Conservation (phyloP, 192 early-diverging fungal genomes). For the Backusella mclennaniae region DNA sequence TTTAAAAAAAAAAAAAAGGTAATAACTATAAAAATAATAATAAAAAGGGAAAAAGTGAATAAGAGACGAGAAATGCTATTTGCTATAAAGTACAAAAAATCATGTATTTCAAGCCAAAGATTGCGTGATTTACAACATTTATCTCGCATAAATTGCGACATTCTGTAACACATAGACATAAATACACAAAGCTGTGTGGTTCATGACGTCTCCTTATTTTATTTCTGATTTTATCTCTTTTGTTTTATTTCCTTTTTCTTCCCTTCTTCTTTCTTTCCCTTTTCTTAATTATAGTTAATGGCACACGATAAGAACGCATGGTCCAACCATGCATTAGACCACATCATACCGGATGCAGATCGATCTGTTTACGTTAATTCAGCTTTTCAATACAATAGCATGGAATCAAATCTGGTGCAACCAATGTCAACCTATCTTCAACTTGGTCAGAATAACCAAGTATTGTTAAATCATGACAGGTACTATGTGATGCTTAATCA, state of each 20-base stretch:
- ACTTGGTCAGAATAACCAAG: neutral
- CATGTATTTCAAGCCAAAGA: neutral
- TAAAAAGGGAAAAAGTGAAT: neutral
- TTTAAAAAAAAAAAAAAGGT: neutral
- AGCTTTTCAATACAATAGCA: neutral
- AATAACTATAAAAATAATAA: too few relatives aligned
- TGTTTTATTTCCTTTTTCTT: neutral
- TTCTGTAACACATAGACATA: conserved; percentile 1
- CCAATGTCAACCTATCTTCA: neutral
- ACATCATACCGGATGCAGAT: neutral
- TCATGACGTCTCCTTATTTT: conserved; percentile 6
- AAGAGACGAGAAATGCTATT: neutral
- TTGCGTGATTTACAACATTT: conserved; percentile 7
- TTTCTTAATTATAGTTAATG: neutral
- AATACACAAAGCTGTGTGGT: neutral
- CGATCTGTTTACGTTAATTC: neutral
- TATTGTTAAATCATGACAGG: neutral
- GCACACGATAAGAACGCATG: neutral
- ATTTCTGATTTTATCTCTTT: neutral
- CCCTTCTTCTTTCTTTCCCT: neutral
- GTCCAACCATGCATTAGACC: neutral
- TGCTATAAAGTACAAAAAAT: neutral
- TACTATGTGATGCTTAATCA: neutral
- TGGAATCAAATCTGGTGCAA: neutral
- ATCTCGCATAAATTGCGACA: conserved; percentile 20